A percentile compares a stretch with the other conserved stretches of the same genome.
phyloP scores from a whole-genome alignment of 1,284 basidiomycete genomes.

The Naganishia cerealis region DNA sequence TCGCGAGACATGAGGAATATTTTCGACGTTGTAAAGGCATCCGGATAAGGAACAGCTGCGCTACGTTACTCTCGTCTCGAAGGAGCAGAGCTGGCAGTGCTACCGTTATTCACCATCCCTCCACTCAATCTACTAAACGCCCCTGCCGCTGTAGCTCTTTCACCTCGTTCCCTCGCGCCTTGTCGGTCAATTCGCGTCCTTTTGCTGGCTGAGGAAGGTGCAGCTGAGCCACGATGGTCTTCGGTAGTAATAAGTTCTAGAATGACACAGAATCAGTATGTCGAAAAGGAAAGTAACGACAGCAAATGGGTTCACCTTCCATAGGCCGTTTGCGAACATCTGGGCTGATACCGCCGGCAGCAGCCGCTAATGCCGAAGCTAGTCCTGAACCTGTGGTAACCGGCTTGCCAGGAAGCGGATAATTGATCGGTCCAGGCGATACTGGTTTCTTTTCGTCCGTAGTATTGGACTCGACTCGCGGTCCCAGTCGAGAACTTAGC shows the following conservation, averaged over 20 bases:
- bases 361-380: constrained; percentile 11
- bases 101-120: constrained; percentile 15
- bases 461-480: neutral
- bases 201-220: constrained; percentile 11
- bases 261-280: neutral
- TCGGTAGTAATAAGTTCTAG: neutral
- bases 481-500: constrained; percentile 9
- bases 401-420: neutral
- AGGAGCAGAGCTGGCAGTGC: neutral
- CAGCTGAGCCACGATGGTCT: constrained; percentile 1
- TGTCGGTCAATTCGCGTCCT: constrained; percentile 30
- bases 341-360: constrained; percentile 1
- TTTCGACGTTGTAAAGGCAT: no score
- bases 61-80: neutral
- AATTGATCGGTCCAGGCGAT: neutral
- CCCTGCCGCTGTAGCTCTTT: constrained; percentile 11
- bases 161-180: constrained; percentile 27
- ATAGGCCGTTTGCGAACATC: constrained; percentile 28
- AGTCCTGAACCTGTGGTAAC: neutral
- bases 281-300: neutral
- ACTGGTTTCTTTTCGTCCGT: neutral
- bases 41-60: neutral
- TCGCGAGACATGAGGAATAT: neutral
- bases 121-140: constrained; percentile 17
- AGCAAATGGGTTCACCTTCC: constrained; percentile 13